Evolutionary conservation across 768 basidiomycete genomes (phyloP), one percentile per base, ranked within the genome.

Genomic region (Boletus sensibilis): DNA sequence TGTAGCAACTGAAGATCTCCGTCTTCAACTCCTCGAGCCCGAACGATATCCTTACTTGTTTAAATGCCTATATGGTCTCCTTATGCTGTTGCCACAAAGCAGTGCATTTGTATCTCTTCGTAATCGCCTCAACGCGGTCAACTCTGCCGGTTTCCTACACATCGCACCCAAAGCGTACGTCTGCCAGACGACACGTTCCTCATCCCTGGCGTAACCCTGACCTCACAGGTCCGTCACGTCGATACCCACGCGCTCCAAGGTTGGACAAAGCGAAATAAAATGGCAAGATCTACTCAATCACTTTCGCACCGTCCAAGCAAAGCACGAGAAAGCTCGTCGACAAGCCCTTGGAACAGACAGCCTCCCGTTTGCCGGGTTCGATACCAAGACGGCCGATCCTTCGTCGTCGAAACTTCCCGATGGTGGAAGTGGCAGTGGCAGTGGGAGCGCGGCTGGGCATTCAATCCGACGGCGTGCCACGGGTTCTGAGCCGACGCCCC

Each of bases 31-130:
- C 5, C 81, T 99, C 37, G 97, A 99, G 66, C 97, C 97, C 7
- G 97, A 99, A 59, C 85, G 87, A 85, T 88, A 98, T 68, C 96
- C 96, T 0, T 90, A 92, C 74, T 79, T 99, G 27, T 96, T 94
- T 82, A 99, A 99, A 68, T 98, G 95, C 66, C 79, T 99, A 4
- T 99, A 99, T 68, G 97, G 97, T 2, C 78, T 99, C 9, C 78
- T 99, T 56, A 99, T 99, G 97, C 78, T 98, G 52, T 76, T 99
- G 10, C 97, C 97, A 1, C 97, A 99, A 76, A 97, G 94, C 68
- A 89, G 90, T 23, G 97, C 97, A 3, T 99, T 99, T 65, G 85
- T 94, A 10, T 96, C 96, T 1, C 79, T 99, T 23, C 83, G 95
- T 38, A 98, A 97, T 73, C 86, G 97, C 23, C 77, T 99, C 42